phyloP scores from a whole-genome alignment of 2,329 filamentous ascomycete species.

The Cladophialophora bantiana region DNA sequence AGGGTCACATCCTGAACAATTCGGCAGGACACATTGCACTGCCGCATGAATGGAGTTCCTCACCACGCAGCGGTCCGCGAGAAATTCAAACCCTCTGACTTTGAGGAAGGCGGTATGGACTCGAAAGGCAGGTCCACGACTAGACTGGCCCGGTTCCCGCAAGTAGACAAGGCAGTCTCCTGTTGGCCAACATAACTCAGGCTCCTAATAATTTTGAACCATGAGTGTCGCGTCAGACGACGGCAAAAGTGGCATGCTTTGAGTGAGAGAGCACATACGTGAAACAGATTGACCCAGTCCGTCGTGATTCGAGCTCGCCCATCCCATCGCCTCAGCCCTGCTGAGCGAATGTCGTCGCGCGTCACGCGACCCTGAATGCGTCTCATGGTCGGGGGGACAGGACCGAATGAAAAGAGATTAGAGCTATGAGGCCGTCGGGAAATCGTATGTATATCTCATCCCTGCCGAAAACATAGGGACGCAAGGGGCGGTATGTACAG shows the following conservation, averaged over 20 bases:
- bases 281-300: conserved; percentile 41
- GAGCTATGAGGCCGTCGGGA: conserved; percentile 18
- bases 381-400: conserved; percentile 27
- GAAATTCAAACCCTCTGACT: conserved; percentile 36
- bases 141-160: conserved; percentile 40
- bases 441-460: conserved; percentile 30
- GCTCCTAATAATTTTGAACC: conserved; percentile 33
- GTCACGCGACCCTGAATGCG: conserved; percentile 38
- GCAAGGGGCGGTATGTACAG: conserved; percentile 8
- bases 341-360: conserved; percentile 38
- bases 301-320: conserved; percentile 38
- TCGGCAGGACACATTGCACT: conserved; percentile 33
- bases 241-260: background rate
- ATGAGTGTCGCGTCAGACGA: conserved; percentile 13
- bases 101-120: conserved; percentile 36
- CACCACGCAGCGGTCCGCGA: conserved; percentile 36
- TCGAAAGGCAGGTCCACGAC: conserved; percentile 41
- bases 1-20: conserved; percentile 38
- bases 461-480: conserved; percentile 19
- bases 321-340: conserved; percentile 42
- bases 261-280: conserved; percentile 30
- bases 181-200: conserved; percentile 40
- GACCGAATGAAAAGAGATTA: conserved; percentile 8
- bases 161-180: conserved; percentile 41
- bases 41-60: conserved; percentile 33